Conservation (phyloP, 176 grass and related monocot species). For the Oryza meyeriana region DNA sequence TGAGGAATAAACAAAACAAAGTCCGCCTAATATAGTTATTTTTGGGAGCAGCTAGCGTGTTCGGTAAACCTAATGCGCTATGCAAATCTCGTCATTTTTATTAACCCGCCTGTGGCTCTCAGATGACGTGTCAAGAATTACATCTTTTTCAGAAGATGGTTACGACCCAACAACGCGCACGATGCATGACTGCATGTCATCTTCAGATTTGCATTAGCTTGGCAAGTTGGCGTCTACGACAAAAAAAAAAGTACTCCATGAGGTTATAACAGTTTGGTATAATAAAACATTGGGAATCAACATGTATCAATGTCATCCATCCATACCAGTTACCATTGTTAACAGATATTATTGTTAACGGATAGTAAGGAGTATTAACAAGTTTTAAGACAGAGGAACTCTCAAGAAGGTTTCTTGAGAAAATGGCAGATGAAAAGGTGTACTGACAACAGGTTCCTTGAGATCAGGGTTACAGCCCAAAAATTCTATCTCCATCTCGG, state of each 20-base stretch:
- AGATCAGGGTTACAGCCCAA: not conserved
- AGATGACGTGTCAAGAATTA: not conserved
- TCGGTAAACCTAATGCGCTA: not conserved
- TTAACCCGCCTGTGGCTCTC: not conserved
- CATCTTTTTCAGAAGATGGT: not conserved
- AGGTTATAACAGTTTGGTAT: not conserved
- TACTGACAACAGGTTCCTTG: not conserved
- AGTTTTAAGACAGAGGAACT: not conserved
- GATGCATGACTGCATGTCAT: not conserved
- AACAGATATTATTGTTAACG: not conserved
- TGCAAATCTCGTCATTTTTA: not conserved
- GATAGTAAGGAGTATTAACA: not conserved
- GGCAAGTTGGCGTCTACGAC: not conserved
- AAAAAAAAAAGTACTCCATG: not conserved
- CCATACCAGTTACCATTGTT: not conserved
- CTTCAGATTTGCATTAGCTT: not conserved
- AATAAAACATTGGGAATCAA: not conserved
- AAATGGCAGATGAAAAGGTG: not conserved
- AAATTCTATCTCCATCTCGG: constrained; percentile 61
- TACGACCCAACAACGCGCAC: not conserved
- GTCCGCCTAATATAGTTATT: not conserved
- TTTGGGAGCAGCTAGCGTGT: not conserved
- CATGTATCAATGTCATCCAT: not conserved
- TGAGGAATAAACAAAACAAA: not conserved
- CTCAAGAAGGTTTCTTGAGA: not conserved